phyloP scores from a whole-genome alignment of 768 basidiomycete genomes.

The Coprinopsis sp. region DNA sequence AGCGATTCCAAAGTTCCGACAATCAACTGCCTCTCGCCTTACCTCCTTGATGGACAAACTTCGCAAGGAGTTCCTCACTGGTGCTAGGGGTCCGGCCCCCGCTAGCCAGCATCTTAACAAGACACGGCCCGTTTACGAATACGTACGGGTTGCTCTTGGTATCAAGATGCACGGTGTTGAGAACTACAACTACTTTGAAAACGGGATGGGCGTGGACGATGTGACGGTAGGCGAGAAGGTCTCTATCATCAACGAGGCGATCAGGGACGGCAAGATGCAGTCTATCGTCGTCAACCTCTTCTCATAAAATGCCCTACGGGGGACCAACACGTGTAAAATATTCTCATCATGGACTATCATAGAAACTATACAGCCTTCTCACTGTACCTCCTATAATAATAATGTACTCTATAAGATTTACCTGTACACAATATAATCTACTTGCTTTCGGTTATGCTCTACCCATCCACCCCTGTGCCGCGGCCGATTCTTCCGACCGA shows the following conservation, averaged over 20 bases:
- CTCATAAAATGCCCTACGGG: conserved; percentile 13
- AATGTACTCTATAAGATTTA: too few relatives aligned
- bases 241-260: conserved; percentile 70
- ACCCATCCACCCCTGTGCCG: too few relatives aligned
- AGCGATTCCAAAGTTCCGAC: conserved; percentile 51
- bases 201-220: conserved; percentile 64
- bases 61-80: conserved; percentile 53
- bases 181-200: conserved; percentile 56
- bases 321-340: background rate
- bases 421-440: background rate
- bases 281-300: conserved; percentile 39
- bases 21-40: conserved; percentile 44
- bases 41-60: conserved; percentile 43
- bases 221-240: conserved; percentile 67
- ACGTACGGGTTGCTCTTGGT: conserved; percentile 65
- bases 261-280: conserved; percentile 51
- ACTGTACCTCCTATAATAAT: background rate
- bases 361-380: too few relatives aligned
- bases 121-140: conserved; percentile 73
- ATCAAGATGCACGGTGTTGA: conserved; percentile 77
- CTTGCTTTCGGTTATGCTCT: background rate
- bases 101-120: conserved; percentile 63
- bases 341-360: too few relatives aligned
- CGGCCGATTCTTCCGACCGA: too few relatives aligned
- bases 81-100: conserved; percentile 56